Evolutionary conservation across 164 flowering plant genomes (phyloP), one percentile per base, ranked within the genome.

Genomic region (Sextonia rubra): DNA sequence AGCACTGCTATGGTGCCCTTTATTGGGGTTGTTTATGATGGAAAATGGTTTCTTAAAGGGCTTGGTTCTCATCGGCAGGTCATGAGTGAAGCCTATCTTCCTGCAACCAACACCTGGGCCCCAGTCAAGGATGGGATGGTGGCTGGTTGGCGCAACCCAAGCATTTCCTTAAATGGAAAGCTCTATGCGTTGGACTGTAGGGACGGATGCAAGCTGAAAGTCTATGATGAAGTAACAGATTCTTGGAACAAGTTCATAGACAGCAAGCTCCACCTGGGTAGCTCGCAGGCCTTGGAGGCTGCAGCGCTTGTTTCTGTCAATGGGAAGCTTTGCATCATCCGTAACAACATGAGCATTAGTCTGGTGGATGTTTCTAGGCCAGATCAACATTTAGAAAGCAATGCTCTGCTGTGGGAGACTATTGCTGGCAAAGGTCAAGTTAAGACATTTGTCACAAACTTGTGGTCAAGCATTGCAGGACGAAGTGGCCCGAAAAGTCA

Each of bases 271-370:
- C 99, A 94, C 79, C 79, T 92, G 14, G 99, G 99, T 30, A 89
- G 81, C 73, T 94, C 99, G 1, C 84, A 84, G 25, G 94, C 98
- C 47, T 71, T 91, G 60, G 98, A 92, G 82, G 99, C 99, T 75
- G 99, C 99, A 27, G 98, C 96, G 9, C 89, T 92, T 66, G 93
- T 94, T 80, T 83, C 91, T 20, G 88, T 94, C 20, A 92, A 88
- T 78, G 97, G 97, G 61, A 92, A 89, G 82, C 95, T 94, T 37
- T 94, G 98, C 79, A 92, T 94, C 23, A 86, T 92, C 61, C 91
- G 99, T 6, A 94, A 94, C 83, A 94, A 94, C 82, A 92, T 94
- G 99, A 94, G 98, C 80, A 87, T 94, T 27, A 90, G 93, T 68
- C 73, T 94, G 69, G 99, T 94, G 48, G 94, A 94, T 79, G 91